Evolutionary conservation across 495 filamentous ascomycete genomes (phyloP), one percentile per base, ranked within the genome.

Genomic region (Aspergillus ostianus): DNA sequence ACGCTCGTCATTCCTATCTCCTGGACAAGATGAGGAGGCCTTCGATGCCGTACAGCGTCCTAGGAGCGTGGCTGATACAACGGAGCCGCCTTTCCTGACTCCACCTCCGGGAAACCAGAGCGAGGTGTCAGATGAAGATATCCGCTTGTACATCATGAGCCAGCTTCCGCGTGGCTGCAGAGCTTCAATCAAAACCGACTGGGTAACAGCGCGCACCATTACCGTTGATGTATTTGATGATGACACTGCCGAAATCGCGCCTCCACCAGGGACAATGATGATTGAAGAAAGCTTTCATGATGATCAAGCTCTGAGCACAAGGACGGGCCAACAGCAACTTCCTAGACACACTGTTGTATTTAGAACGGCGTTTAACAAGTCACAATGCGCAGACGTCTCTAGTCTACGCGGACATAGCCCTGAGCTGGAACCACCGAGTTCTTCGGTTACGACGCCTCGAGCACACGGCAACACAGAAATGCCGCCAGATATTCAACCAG

Each of bases 191-290:
- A 85, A 78, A 9, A 87, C 86, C 3, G 83, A 85, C 21, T 75
- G 82, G 9, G 78, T 82, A 19, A 89, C 85, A 7, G 87, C 84
- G 4, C 86, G 85, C 52, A 90, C 82, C 0, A 86, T 91, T 60
- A 90, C 87, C 0, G 87, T 92, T 4, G 87, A 91, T 57, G 83
- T 91, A 19, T 84, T 77, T 18, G 85, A 89, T 47, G 77, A 84
- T 27, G 76, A 83, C 19, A 76, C 76, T 21, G 76, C 84, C 4
- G 81, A 85, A 17, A 79, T 92, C 26, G 70, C 80, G 9, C 82
- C 88, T 10, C 87, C 88, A 2, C 82, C 85, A 2, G 85, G 86
- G 0, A 83, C 88, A 20, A 87, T 87, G 64, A 76, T 92, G 56
- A 68, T 91, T 30, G 81, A 86, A 64, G 79, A 88, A 71, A 70